Conservation (phyloP, 2,329 filamentous ascomycete species). For the Trichoderma endophyticum region DNA sequence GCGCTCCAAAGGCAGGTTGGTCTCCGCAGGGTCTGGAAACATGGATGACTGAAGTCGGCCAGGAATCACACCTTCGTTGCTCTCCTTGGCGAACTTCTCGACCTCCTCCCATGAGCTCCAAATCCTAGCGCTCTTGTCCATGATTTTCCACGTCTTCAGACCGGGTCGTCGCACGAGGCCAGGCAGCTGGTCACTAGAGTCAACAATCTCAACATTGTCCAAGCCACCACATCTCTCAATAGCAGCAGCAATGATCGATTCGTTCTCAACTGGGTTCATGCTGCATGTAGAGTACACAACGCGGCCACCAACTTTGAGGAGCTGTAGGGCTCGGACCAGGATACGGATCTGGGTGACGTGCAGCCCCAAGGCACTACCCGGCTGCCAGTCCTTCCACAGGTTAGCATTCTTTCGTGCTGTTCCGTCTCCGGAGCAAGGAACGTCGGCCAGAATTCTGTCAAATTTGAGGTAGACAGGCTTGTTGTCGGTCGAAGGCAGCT, state of each 20-base stretch:
- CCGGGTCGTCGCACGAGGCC: constrained; percentile 74
- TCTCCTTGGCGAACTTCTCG: constrained; percentile 63
- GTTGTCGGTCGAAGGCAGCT: constrained; percentile 61
- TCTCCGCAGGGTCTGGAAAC: constrained; percentile 65
- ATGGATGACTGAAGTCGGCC: constrained; percentile 73
- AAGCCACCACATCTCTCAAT: constrained; percentile 86
- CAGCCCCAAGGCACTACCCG: constrained; percentile 80
- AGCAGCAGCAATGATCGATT: constrained; percentile 83
- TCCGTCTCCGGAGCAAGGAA: constrained; percentile 94
- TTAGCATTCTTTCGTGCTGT: constrained; percentile 90
- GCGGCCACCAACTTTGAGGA: constrained; percentile 91
- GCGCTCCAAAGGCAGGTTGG: constrained; percentile 73
- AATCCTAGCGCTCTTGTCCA: constrained; percentile 77
- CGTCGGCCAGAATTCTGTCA: constrained; percentile 92
- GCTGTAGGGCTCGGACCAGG: constrained; percentile 84
- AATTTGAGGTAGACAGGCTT: constrained; percentile 83
- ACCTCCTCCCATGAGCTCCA: constrained; percentile 83
- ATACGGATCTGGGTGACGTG: constrained; percentile 87
- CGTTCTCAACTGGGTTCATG: constrained; percentile 98
- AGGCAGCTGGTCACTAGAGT: constrained; percentile 75
- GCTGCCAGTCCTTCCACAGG: constrained; percentile 93
- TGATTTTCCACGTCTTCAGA: constrained; percentile 80
- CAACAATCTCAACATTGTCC: constrained; percentile 76
- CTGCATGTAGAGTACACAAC: constrained; percentile 98
- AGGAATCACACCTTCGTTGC: constrained; percentile 52